Conservation (phyloP, 2,329 filamentous ascomycete species). For the Mariannaea sp. region DNA sequence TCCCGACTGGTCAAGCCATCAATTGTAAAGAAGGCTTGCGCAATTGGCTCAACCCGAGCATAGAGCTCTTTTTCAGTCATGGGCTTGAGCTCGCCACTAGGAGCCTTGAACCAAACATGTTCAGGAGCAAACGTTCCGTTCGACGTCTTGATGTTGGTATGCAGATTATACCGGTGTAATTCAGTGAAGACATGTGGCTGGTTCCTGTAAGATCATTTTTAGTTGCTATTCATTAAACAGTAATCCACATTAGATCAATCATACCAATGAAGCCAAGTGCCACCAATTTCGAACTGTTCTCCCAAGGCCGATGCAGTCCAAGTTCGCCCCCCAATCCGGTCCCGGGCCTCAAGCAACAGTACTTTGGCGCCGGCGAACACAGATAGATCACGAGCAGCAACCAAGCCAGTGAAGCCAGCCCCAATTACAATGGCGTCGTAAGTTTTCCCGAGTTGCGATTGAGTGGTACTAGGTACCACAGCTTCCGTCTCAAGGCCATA, state of each 20-base stretch:
- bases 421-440: conserved; percentile 11
- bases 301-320: conserved; percentile 42
- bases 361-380: conserved; percentile 18
- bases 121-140: conserved; percentile 7
- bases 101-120: conserved; percentile 4
- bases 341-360: conserved; percentile 43
- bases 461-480: not conserved
- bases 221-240: not conserved
- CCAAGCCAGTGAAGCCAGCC: conserved; percentile 5
- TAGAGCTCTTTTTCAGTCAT: not conserved
- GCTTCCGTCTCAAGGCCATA: not conserved
- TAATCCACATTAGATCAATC: not conserved
- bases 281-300: conserved; percentile 45
- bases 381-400: conserved; percentile 9
- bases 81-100: accelerated
- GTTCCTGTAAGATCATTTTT: conserved; percentile 14
- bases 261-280: conserved; percentile 45
- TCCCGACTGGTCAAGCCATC: conserved; percentile 38
- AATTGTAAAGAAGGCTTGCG: conserved; percentile 38
- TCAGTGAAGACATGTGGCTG: conserved; percentile 26
- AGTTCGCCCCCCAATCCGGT: conserved; percentile 46
- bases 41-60: conserved; percentile 19
- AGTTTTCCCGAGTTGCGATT: not conserved
- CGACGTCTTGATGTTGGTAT: conserved; percentile 24
- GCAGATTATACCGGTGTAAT: conserved; percentile 23